Base-by-base conservation (phyloP, 2,329 filamentous ascomycete species). In the Sporothrix variecibatus region DNA sequence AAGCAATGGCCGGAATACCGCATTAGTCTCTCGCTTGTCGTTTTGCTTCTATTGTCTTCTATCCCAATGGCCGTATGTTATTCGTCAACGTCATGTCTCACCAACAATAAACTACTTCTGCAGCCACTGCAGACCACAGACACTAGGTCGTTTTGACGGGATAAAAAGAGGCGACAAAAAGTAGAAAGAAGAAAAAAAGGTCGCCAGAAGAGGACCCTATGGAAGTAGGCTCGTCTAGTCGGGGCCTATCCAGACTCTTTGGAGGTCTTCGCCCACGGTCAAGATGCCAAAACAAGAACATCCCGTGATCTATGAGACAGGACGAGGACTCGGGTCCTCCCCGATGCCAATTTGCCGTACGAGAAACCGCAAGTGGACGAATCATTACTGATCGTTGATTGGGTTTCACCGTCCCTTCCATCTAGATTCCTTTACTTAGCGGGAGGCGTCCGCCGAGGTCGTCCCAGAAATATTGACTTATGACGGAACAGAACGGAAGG, bases 81-180 rank as follows among this genome's bases (percentile, higher is more conserved):
- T 28, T 60, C 56, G 56, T 60, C 56, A 60, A 34, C 28, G 56
- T 20, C 17, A n/a, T 60, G 56, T 60, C 56, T 60, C 56, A 60
- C 56, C 56, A 60, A 34, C 26, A 20, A 31, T 15, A 20, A 49
- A 20, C 56, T 1, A n/a, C 56, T 60, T 20, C 56, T 60, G 56
- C 56, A 60, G 5, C 56, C 56, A 60, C 56, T 60, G 28, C 15
- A 60, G 17, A 4, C 26, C 28, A 34, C n/a, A 1, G 15, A 60
- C 56, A 17, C 56, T 60, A 34, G 56, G 28, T 8, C n/a, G 15
- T 8, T 34, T 31, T 34, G n/a, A 31, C 26, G 56, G 56, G 1
- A 60, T 15, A 20, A 17, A 17, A 31, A 8, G 28, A 34, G 56
- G 56, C 56, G 28, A 60, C 4, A 23, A 28, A 56, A 56, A 11